Percentiles rank a stretch among this genome's conserved stretches.
phyloP scores from a whole-genome alignment of 164 flowering plant genomes.

The Nymphaea thermarum region DNA sequence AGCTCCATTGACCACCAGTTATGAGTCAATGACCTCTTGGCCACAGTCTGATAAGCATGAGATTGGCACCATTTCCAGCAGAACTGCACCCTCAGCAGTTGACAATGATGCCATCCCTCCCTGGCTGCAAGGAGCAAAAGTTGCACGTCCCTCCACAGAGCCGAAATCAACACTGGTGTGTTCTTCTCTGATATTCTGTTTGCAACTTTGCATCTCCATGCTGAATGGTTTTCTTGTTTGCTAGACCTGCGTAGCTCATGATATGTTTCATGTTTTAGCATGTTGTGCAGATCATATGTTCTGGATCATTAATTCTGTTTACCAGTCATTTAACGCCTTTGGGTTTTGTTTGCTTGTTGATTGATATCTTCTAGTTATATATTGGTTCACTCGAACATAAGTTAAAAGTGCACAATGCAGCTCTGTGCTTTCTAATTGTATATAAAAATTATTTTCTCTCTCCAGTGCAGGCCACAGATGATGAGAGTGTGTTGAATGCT shows the following conservation, averaged over 20 bases:
- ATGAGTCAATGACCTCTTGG: constrained; percentile 20
- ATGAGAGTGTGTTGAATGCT: constrained; percentile 27
- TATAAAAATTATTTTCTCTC: constrained; percentile 20
- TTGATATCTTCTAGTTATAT: not conserved
- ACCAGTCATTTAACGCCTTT: not conserved
- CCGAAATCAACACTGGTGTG: not conserved
- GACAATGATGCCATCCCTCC: constrained; percentile 22
- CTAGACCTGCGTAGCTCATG: not conserved
- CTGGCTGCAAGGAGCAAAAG: constrained; percentile 34
- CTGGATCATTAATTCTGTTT: not conserved
- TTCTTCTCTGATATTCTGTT: not conserved
- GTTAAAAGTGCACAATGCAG: not conserved
- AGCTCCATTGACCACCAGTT: constrained; percentile 15
- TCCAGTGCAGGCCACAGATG: constrained; percentile 86
- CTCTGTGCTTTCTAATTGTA: not conserved
- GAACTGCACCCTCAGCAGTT: constrained; percentile 21
- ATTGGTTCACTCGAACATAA: not conserved
- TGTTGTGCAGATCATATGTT: too few relatives aligned
- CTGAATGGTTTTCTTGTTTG: too few relatives aligned
- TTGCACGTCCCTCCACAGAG: not conserved
- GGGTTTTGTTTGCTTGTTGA: not conserved
- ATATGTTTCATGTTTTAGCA: not conserved
- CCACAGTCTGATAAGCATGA: constrained; percentile 41
- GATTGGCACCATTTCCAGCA: constrained; percentile 23
- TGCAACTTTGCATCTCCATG: too few relatives aligned